Evolutionary conservation across 225 moss, liverwort and hornwort species (phyloP), one percentile per base, ranked within the genome.

Genomic region (Pseudisothecium myosuroides): DNA sequence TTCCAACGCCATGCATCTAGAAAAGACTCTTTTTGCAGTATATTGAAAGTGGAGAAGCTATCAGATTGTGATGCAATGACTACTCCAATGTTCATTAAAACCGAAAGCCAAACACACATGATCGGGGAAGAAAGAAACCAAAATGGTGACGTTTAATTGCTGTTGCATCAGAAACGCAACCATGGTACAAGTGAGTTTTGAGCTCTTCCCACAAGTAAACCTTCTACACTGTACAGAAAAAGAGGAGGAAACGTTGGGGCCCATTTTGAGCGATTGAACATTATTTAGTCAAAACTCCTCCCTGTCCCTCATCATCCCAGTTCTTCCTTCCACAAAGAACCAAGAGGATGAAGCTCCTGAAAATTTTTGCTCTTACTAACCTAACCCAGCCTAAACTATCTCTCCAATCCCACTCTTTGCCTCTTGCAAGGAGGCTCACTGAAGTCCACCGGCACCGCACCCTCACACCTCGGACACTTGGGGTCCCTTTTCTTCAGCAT

Each of bases 401-500:
- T 82, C 47, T 88, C 68, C 17, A 54, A 76, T 34, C 49, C 56
- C 54, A 89, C 61, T 92, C 88, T 92, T 87, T 87, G 93, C 41
- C 90, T 83, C 87, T 94, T 94, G 34, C 79, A 86, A 68, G 90
- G 92, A 36, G 92, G 90, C 82, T 91, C 86, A 29, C 88, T 77
- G 79, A 94, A 94, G 83, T 93, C 90, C 71, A 94, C 72, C 41
- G 93, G 93, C 49, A 92, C 93, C 52, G 79, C 92, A 72, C 93
- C 88, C 76, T 89, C 92, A 55, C 94, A 94, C 32, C 93, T 81
- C n/a, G 93, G 93, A 75, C 94, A 94, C 81, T 90, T 93, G 14
- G 93, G 94, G 79, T 94, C 90, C 20, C 93, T 86, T 72, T 94
- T 94, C 88, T 90, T 88, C n/a, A 94, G 74, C 94, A 94, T 94